phyloP scores from a whole-genome alignment of 495 filamentous ascomycete species.

The Daldinia vernicosa region DNA sequence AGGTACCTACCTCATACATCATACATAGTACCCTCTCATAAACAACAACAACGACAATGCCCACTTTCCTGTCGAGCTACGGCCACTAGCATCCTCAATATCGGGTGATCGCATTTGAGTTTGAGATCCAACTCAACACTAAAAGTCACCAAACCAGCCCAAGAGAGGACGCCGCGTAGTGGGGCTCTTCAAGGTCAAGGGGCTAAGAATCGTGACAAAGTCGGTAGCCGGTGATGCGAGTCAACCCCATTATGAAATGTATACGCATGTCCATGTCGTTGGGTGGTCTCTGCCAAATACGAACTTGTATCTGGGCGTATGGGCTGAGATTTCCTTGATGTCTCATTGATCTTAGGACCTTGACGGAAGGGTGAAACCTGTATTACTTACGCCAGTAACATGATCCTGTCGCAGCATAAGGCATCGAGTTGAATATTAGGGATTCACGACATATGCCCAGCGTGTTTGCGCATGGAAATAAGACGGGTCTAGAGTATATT shows the following conservation, averaged over 20 bases:
- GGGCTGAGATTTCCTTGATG: neutral
- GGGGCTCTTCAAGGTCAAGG: conserved; percentile 1
- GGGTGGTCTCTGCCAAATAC: neutral
- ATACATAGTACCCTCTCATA: neutral
- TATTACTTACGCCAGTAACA: conserved; percentile 2
- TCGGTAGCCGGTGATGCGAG: neutral
- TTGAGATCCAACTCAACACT: conserved; percentile 21
- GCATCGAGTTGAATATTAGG: neutral
- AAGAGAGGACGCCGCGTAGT: neutral
- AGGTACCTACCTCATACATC: too few species aligned
- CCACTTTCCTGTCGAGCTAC: neutral
- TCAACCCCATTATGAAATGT: neutral
- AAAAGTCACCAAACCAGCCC: neutral
- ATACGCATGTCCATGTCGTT: neutral
- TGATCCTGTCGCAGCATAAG: neutral
- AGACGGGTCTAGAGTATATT: neutral
- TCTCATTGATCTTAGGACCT: neutral
- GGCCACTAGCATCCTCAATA: conserved; percentile 13
- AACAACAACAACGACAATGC: conserved; percentile 4
- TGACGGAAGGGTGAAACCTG: conserved; percentile 4
- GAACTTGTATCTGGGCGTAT: neutral
- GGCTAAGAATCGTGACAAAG: neutral
- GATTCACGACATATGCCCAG: neutral
- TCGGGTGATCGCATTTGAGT: conserved; percentile 23
- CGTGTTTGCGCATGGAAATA: neutral